phyloP scores from a whole-genome alignment of 805 yeast genomes.

The Saturnispora diversa region DNA sequence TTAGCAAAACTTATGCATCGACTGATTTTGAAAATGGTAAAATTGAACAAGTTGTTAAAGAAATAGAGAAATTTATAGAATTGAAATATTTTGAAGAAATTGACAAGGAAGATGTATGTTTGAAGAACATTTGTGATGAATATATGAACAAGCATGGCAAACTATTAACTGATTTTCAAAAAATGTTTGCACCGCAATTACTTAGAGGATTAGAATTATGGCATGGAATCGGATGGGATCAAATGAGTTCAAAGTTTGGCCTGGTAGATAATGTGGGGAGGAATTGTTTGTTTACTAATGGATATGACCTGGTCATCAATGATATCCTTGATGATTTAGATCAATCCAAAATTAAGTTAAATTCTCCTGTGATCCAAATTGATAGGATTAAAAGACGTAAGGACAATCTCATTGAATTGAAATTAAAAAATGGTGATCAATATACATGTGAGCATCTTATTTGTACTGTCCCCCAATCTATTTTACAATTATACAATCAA shows the following conservation, averaged over 20 bases:
- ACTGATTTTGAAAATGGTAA: conserved; percentile 19
- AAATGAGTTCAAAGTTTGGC: conserved; percentile 60
- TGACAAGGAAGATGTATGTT: conserved; percentile 43
- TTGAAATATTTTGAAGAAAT: conserved; percentile 44
- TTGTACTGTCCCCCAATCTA: conserved; percentile 73
- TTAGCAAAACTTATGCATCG: conserved; percentile 17
- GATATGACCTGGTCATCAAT: conserved; percentile 47
- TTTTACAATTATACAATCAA: conserved; percentile 38
- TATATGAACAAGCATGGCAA: conserved; percentile 41
- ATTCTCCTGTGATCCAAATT: conserved; percentile 37
- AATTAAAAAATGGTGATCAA: conserved; percentile 27
- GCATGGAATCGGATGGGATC: conserved; percentile 68
- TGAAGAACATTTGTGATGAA: conserved; percentile 36
- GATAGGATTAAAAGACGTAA: conserved; percentile 19
- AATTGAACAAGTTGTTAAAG: conserved; percentile 41
- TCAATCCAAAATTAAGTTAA: conserved; percentile 30
- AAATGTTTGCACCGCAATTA: conserved; percentile 41
- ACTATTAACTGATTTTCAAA: conserved; percentile 45
- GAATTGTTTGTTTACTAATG: conserved; percentile 58
- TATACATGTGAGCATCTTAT: conserved; percentile 48
- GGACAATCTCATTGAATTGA: conserved; percentile 23
- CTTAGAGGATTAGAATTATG: conserved; percentile 61
- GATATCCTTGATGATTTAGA: conserved; percentile 37
- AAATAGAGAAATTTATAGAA: conserved; percentile 52
- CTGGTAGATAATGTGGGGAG: conserved; percentile 70